Conservation (phyloP, 495 filamentous ascomycete species). For the Trichoderma asperelloides region DNA sequence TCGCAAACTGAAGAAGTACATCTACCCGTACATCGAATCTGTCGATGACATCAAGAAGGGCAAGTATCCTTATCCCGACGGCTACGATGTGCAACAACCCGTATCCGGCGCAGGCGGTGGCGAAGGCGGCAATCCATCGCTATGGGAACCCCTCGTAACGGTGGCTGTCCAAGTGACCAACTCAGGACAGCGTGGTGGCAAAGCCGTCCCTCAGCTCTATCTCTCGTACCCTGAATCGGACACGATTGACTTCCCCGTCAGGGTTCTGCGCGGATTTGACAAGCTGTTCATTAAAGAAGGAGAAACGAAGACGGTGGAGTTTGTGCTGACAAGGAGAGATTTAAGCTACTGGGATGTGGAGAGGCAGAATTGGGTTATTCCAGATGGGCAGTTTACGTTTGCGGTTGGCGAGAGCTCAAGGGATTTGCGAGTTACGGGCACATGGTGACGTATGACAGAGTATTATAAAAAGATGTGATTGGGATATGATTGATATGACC, state of each 20-base stretch:
- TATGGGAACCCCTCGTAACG: conserved; percentile 59
- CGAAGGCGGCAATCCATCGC: conserved; percentile 75
- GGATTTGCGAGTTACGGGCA: conserved; percentile 23
- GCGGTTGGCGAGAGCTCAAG: conserved; percentile 37
- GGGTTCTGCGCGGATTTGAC: conserved; percentile 71
- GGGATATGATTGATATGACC: not conserved
- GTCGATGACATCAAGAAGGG: conserved; percentile 46
- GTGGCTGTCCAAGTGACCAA: conserved; percentile 63
- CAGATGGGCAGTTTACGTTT: conserved; percentile 37
- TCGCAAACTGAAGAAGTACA: conserved; percentile 62
- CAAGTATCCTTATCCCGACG: conserved; percentile 64
- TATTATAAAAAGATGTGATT: not conserved
- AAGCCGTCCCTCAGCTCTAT: conserved; percentile 79
- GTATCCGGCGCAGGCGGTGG: conserved; percentile 67
- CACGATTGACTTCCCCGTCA: conserved; percentile 63
- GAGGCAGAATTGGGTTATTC: conserved; percentile 77
- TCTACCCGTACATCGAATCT: conserved; percentile 75
- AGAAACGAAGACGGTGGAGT: conserved; percentile 49
- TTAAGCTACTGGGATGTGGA: conserved; percentile 69
- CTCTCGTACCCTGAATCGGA: conserved; percentile 57
- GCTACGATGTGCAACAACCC: conserved; percentile 47
- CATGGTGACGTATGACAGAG: conserved; percentile 25
- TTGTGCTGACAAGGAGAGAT: conserved; percentile 71
- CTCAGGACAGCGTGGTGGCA: conserved; percentile 53
- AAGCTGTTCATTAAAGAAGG: conserved; percentile 56